Conservation (phyloP, 768 basidiomycete genomes). For the Amanita inopinata region DNA sequence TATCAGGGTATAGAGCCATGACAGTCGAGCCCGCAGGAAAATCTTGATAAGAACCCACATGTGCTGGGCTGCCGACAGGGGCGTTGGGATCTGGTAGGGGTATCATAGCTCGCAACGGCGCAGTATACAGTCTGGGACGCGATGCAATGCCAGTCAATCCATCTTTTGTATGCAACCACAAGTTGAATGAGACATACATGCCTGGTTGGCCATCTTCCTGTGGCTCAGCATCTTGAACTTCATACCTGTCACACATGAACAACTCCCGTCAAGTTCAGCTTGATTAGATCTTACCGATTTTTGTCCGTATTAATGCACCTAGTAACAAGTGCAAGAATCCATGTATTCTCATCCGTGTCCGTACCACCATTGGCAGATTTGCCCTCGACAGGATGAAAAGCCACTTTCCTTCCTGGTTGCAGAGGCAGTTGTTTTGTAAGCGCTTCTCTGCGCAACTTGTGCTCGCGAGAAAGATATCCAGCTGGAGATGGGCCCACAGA, state of each 20-base stretch:
- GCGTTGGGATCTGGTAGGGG: slow-evolving; percentile 72
- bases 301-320: slow-evolving; percentile 65
- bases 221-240: slow-evolving; percentile 79
- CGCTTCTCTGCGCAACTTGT: slow-evolving; percentile 57
- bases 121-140: slow-evolving; percentile 56
- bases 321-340: slow-evolving; percentile 75
- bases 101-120: slow-evolving; percentile 62
- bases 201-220: slow-evolving; percentile 75
- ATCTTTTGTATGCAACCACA: too few relatives aligned
- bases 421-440: slow-evolving; percentile 55
- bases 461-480: slow-evolving; percentile 50
- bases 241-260: slow-evolving; percentile 43
- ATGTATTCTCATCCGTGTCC: slow-evolving; percentile 46
- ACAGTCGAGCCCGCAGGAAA: slow-evolving; percentile 66
- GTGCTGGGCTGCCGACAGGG: slow-evolving; percentile 44
- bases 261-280: not conserved
- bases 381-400: slow-evolving; percentile 61
- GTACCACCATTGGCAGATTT: slow-evolving; percentile 32
- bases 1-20: slow-evolving; percentile 85
- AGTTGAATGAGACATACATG: slow-evolving; percentile 24
- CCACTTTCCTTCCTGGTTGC: slow-evolving; percentile 68
- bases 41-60: slow-evolving; percentile 61
- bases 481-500: slow-evolving; percentile 48
- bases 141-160: too few relatives aligned
- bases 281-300: slow-evolving; percentile 40